phyloP scores from a whole-genome alignment of 106 monocot genomes.

The Gastrodia elata region DNA sequence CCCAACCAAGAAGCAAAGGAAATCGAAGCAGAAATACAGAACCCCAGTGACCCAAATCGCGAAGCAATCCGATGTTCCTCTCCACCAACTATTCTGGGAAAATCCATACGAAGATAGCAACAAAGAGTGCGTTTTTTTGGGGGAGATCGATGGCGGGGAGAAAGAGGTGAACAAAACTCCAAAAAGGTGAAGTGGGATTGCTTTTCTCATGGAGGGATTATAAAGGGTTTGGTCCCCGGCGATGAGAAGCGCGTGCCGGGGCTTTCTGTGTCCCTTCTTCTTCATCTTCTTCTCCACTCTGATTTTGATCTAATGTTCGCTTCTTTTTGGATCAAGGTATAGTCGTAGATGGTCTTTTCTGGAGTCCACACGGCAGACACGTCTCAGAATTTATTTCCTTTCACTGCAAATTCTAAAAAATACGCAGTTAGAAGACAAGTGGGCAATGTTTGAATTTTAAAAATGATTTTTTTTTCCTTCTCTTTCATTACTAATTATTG shows the following conservation, averaged over 20 bases:
- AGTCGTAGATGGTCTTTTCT: background rate
- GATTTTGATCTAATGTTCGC: background rate
- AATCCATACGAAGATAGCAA: background rate
- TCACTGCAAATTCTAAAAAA: no score
- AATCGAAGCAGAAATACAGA: background rate
- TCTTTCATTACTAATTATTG: no score
- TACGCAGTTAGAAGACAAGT: no score
- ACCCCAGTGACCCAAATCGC: background rate
- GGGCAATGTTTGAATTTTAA: no score
- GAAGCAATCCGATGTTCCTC: conserved; percentile 1
- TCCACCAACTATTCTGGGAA: conserved; percentile 1
- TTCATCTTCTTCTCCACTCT: background rate
- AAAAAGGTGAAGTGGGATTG: background rate
- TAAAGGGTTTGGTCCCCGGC: conserved; percentile 1
- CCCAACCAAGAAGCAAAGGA: background rate
- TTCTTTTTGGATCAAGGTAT: background rate
- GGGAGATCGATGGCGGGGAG: background rate
- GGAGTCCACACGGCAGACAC: background rate
- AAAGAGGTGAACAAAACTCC: background rate
- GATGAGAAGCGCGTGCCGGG: conserved; percentile 5
- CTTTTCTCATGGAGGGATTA: background rate
- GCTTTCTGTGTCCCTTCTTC: conserved; percentile 8
- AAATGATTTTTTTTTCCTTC: no score
- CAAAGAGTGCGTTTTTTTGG: background rate
- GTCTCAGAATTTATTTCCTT: background rate